Percentiles rank a stretch among this genome's conserved stretches.
These are phyloP conservation scores for Candida tropicalis DNA, from an alignment of 1,139 yeast species.

Conservation along the genomic window DNA sequence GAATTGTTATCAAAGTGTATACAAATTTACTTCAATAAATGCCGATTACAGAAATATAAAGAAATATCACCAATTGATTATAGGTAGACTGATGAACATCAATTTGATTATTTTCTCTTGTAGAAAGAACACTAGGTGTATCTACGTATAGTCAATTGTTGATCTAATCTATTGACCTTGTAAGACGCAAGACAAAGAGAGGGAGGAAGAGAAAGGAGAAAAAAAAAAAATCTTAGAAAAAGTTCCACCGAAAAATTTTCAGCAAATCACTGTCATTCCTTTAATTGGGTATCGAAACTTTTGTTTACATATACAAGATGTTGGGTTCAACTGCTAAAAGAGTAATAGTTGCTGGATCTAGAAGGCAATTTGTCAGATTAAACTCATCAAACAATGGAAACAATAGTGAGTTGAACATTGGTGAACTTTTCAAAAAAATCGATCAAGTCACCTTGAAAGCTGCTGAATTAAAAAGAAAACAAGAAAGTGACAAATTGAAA, in stretches of 20 bases:
- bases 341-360: constrained; percentile 7
- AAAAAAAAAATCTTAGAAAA: too few species aligned
- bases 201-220: background rate
- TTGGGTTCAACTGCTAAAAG: constrained; percentile 11
- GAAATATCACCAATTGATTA: too few species aligned
- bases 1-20: too few species aligned
- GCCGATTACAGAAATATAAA: too few species aligned
- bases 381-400: constrained; percentile 10
- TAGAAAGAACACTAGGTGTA: too few species aligned
- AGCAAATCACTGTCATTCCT: background rate
- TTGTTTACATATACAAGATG: constrained; percentile 4
- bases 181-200: background rate
- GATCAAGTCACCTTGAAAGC: constrained; percentile 28
- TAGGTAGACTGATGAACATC: too few species aligned
- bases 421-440: constrained; percentile 38
- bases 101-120: too few species aligned
- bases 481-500: background rate
- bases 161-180: too few species aligned
- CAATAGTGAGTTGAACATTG: constrained; percentile 20
- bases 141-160: background rate
- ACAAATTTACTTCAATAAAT: too few species aligned
- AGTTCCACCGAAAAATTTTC: constrained; percentile 11
- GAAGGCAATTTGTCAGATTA: constrained; percentile 10
- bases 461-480: constrained; percentile 7
- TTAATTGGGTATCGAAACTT: too few species aligned